Evolutionary conservation across 2,329 filamentous ascomycete species (phyloP), one percentile per base, ranked within the genome.

Genomic region (Dryadomyces quercivorus): DNA sequence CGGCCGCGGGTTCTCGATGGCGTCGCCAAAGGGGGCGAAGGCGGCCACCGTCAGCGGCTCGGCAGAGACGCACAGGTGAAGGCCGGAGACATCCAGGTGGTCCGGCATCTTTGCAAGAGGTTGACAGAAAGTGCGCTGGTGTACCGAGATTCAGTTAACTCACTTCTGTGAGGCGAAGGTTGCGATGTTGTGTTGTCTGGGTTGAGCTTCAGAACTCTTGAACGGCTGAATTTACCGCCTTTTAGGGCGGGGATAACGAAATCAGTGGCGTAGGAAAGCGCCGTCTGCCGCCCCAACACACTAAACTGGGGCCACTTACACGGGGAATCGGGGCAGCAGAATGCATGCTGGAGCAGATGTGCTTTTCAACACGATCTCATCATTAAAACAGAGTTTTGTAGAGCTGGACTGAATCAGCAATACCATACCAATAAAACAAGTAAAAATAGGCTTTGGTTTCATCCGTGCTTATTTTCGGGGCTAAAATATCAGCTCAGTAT

Each of bases 21-120:
- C 88, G 54, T 86, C 84, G 66, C 93, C 93, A 68, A 94, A 98
- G 46, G 80, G 76, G 15, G 81, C 74, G 69, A 96, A 97, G 52
- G 79, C 71, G 5, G 75, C 71, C 48, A 79, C 77, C 9, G 82
- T 86, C 52, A 96, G 78, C n/a, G 81, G 80, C 61, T 77, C 72
- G 9, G 86, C 77, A 22, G 72, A 72, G 61, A 93, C 69, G 2
- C 66, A 70, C 26, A 71, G 78, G 51, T 64, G 66, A 13, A 63
- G 67, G 16, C 63, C 70, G 9, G 82, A 64, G 73, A 80, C 34
- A 63, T 82, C 26, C 22, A 64, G 52, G 7, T 51, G 57, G 20
- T 59, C 55, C 7, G 63, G 60, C 59, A 57, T 59, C 18, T 20
- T 44, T n/a, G 5, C 4, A 22, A 40, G 9, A 9, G 13, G 4